These are phyloP conservation scores for Colletotrichum salicis DNA, from an alignment of 2,329 filamentous ascomycete genomes.

Conservation along the genomic window DNA sequence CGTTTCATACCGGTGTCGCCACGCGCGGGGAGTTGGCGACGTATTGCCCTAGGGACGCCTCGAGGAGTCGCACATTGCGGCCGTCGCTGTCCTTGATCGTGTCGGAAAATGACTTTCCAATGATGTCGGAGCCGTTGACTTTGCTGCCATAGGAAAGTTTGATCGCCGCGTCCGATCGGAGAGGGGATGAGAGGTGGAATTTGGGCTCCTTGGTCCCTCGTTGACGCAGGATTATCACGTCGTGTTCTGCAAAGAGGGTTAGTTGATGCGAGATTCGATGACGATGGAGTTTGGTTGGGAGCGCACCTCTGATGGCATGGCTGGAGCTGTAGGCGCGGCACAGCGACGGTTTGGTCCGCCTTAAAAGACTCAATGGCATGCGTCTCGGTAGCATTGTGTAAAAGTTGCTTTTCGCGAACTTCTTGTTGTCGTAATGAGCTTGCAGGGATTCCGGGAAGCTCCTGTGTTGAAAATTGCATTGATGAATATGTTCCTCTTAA, in stretches of 20 bases:
- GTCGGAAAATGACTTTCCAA: constrained; percentile 71
- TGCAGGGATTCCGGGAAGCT: constrained; percentile 4
- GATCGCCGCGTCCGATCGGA: constrained; percentile 45
- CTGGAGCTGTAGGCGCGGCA: constrained; percentile 18
- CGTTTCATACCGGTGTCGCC: constrained; percentile 75
- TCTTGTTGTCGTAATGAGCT: neutral
- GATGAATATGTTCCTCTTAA: neutral
- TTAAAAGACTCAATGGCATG: constrained; percentile 16
- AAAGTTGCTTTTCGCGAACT: neutral
- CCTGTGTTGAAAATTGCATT: neutral
- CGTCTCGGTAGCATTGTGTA: constrained; percentile 22
- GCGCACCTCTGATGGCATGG: constrained; percentile 19
- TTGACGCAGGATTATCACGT: constrained; percentile 53
- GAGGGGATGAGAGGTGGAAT: constrained; percentile 51
- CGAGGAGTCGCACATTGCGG: constrained; percentile 64
- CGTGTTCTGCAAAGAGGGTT: constrained; percentile 46
- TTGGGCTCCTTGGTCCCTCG: constrained; percentile 46
- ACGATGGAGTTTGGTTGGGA: too few relatives aligned
- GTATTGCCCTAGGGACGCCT: constrained; percentile 79
- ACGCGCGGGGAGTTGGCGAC: constrained; percentile 72
- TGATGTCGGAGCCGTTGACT: constrained; percentile 65
- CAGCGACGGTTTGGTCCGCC: neutral
- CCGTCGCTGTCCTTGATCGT: constrained; percentile 64
- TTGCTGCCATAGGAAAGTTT: constrained; percentile 57
- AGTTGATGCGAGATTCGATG: neutral